These are phyloP conservation scores for Plenodomus lindquistii DNA, from an alignment of 2,329 filamentous ascomycete species.

Conservation along the genomic window DNA sequence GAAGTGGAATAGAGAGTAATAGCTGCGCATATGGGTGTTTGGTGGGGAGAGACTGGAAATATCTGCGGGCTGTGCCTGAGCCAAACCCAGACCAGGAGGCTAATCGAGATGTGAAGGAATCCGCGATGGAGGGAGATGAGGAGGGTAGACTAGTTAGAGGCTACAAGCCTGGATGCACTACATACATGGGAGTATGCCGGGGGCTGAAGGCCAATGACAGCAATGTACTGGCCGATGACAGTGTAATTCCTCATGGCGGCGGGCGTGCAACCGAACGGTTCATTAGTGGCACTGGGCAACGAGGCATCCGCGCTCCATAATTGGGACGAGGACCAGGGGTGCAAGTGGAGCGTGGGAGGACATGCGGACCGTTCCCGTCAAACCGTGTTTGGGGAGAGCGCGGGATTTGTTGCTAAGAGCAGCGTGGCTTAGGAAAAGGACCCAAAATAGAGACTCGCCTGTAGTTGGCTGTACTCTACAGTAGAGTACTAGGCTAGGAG, in stretches of 20 bases:
- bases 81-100: constrained; percentile 29
- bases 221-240: constrained; percentile 29
- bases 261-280: constrained; percentile 42
- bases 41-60: constrained; percentile 41
- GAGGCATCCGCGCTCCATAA: constrained; percentile 35
- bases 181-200: constrained; percentile 22
- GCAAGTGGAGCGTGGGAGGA: constrained; percentile 18
- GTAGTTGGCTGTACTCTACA: too few species aligned
- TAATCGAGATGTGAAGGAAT: constrained; percentile 18
- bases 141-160: constrained; percentile 26
- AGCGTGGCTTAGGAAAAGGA: constrained; percentile 34
- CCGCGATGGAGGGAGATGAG: constrained; percentile 16
- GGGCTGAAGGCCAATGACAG: constrained; percentile 32
- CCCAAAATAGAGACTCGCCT: constrained; percentile 37
- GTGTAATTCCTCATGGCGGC: constrained; percentile 31
- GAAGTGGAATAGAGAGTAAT: constrained; percentile 31
- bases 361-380: constrained; percentile 45
- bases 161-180: constrained; percentile 37
- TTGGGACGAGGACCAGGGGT: constrained; percentile 27
- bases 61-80: constrained; percentile 45
- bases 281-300: constrained; percentile 34
- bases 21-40: constrained; percentile 37
- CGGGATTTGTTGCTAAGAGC: constrained; percentile 36
- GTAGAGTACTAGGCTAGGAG: too few species aligned
- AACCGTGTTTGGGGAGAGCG: constrained; percentile 25